These are phyloP conservation scores for Syzygium grande DNA, from an alignment of 345 rosid species.

Conservation along the genomic window DNA sequence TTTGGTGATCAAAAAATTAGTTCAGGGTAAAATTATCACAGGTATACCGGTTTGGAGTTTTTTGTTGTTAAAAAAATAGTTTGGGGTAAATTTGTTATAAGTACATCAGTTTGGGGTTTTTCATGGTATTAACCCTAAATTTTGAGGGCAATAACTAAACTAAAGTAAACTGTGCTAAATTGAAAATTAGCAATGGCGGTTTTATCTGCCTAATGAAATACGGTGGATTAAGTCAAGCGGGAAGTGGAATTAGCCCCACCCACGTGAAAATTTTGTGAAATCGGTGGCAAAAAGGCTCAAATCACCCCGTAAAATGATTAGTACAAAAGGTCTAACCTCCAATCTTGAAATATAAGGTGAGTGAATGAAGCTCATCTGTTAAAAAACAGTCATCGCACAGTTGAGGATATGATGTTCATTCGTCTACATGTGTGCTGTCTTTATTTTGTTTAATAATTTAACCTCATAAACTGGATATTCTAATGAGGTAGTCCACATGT, in stretches of 20 bases:
- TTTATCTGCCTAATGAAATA: background rate
- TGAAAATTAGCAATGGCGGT: background rate
- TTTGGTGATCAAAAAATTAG: too few relatives aligned
- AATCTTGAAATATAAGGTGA: background rate
- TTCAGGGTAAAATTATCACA: too few relatives aligned
- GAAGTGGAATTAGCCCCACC: background rate
- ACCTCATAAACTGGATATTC: background rate
- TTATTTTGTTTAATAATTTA: background rate
- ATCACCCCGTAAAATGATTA: background rate
- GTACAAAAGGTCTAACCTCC: background rate
- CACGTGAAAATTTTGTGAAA: background rate
- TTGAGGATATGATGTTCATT: background rate
- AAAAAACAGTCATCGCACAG: background rate
- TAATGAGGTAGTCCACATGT: background rate
- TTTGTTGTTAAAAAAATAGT: too few relatives aligned
- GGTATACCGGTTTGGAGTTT: too few relatives aligned
- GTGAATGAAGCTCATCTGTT: background rate
- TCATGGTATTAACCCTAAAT: too few relatives aligned
- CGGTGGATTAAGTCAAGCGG: background rate
- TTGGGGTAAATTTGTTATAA: too few relatives aligned
- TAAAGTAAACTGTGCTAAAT: background rate
- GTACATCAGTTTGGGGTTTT: too few relatives aligned
- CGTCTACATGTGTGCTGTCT: background rate
- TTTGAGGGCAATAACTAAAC: background rate
- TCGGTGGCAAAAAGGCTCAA: background rate